A percentile compares a stretch with the other conserved stretches of the same genome.
phyloP scores from a whole-genome alignment of 768 basidiomycete species.

The Boletus rufocinnamomeus region DNA sequence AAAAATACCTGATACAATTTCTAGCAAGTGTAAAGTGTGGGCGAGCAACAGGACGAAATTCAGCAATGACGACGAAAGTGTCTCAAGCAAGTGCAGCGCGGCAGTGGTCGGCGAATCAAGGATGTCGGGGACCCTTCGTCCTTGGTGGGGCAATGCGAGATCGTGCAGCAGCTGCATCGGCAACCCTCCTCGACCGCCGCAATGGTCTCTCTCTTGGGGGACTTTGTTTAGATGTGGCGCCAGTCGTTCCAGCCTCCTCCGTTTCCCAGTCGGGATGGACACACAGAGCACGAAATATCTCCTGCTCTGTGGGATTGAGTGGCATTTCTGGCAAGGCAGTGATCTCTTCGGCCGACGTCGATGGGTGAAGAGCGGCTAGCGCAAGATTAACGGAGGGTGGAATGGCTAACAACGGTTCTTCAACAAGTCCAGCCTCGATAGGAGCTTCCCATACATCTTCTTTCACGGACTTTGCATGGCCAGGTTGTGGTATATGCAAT shows the following conservation, averaged over 20 bases:
- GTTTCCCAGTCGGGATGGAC: slow-evolving; percentile 53
- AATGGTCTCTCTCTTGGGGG: slow-evolving; percentile 15
- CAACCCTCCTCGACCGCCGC: slow-evolving; percentile 66
- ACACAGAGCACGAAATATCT: slow-evolving; percentile 69
- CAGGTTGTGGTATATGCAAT: slow-evolving; percentile 4
- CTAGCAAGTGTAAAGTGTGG: slow-evolving; percentile 21
- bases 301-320: slow-evolving; percentile 67
- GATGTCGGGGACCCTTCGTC: slow-evolving; percentile 29
- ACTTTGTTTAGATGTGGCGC: slow-evolving; percentile 1
- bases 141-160: slow-evolving; percentile 42
- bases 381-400: slow-evolving; percentile 34
- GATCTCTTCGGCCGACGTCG: slow-evolving; percentile 15
- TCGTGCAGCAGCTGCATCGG: slow-evolving; percentile 54
- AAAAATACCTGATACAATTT: slow-evolving; percentile 27
- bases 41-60: slow-evolving; percentile 14
- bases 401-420: slow-evolving; percentile 26
- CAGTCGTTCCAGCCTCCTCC: slow-evolving; percentile 34
- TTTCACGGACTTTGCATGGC: slow-evolving; percentile 5
- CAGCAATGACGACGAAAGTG: slow-evolving; percentile 3
- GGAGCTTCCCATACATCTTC: slow-evolving; percentile 25
- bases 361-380: slow-evolving; percentile 31
- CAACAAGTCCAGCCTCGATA: slow-evolving; percentile 22
- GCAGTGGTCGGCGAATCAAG: slow-evolving; percentile 17
- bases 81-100: background rate
- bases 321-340: slow-evolving; percentile 39